phyloP scores from a whole-genome alignment of 441 rosid genomes.

The Oxalis stricta region DNA sequence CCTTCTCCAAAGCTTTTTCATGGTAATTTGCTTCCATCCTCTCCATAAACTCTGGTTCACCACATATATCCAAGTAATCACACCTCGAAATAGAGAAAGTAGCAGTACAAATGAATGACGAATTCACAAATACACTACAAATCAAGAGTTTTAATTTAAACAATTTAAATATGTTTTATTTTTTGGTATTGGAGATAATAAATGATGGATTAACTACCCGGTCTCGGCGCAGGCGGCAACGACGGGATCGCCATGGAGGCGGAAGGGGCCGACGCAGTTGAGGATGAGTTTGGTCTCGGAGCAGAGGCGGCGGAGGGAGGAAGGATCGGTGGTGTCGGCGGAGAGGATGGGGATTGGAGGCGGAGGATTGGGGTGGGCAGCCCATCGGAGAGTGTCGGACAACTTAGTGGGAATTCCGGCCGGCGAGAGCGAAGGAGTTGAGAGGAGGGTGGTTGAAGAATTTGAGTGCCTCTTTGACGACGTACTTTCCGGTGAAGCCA shows the following conservation, averaged over 20 bases:
- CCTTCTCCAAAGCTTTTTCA: constrained; percentile 46
- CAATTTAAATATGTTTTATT: no score
- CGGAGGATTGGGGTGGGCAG: constrained; percentile 42
- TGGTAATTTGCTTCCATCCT: constrained; percentile 58
- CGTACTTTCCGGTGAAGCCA: constrained; percentile 83
- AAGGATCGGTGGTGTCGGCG: constrained; percentile 56
- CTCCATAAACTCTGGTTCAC: constrained; percentile 95
- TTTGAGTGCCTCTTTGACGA: constrained; percentile 70
- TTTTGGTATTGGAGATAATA: background rate
- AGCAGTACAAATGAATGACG: background rate
- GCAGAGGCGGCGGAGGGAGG: constrained; percentile 61
- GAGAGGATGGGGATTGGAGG: constrained; percentile 46
- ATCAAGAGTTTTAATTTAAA: no score
- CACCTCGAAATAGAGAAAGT: constrained; percentile 23
- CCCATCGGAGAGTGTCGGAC: constrained; percentile 56
- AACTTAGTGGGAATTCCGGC: constrained; percentile 54
- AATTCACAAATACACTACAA: background rate
- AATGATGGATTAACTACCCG: constrained; percentile 25
- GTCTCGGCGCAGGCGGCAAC: constrained; percentile 68
- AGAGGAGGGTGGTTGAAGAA: constrained; percentile 55
- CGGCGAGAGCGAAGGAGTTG: constrained; percentile 63
- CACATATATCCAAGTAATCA: constrained; percentile 84
- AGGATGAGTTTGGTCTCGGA: constrained; percentile 54
- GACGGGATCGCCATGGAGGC: constrained; percentile 62
- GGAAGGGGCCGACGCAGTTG: constrained; percentile 85